Evolutionary conservation across 139 green algal species (phyloP).

Genomic region (Chlamydomonas schloesseri): DNA sequence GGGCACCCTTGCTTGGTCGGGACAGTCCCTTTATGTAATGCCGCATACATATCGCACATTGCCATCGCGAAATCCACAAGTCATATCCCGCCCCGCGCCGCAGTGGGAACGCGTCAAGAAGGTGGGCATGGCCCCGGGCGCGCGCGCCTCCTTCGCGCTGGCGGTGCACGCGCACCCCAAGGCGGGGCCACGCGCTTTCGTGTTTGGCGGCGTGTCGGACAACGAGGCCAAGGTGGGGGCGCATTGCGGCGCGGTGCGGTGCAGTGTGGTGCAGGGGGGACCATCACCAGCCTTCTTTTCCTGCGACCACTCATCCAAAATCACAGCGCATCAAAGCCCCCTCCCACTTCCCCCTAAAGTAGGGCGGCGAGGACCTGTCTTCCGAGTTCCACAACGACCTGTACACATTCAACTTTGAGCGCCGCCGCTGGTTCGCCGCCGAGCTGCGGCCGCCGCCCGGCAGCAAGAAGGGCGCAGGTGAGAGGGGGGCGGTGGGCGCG

Average conservation of each 20-base stretch:
- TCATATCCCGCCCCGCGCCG: too few relatives aligned
- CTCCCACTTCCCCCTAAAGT: background rate
- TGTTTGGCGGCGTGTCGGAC: slow-evolving; percentile 96
- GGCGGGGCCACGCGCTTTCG: slow-evolving; percentile 64
- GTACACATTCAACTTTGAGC: slow-evolving; percentile 86
- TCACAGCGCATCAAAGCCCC: too few relatives aligned
- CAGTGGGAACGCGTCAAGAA: slow-evolving; percentile 95
- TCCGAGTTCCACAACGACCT: slow-evolving; percentile 89
- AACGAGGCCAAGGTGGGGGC: slow-evolving; percentile 84
- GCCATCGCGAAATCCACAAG: too few relatives aligned
- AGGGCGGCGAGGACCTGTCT: slow-evolving; percentile 78
- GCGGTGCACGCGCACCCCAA: slow-evolving; percentile 66
- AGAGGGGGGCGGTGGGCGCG: slow-evolving; percentile 15
- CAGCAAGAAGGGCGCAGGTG: background rate
- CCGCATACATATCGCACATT: too few relatives aligned
- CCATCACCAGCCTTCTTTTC: too few relatives aligned
- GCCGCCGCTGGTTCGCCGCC: slow-evolving; percentile 56
- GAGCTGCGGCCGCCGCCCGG: slow-evolving; percentile 56
- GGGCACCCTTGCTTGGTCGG: too few relatives aligned
- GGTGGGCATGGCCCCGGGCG: slow-evolving; percentile 85
- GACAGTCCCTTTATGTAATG: too few relatives aligned
- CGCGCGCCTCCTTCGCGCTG: slow-evolving; percentile 88
- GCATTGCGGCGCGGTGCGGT: too few relatives aligned
- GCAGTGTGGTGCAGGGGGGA: too few relatives aligned
- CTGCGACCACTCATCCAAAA: too few relatives aligned